Evolutionary conservation across 345 rosid genomes (phyloP), one percentile per base, ranked within the genome.

Genomic region (Heritiera fomes): DNA sequence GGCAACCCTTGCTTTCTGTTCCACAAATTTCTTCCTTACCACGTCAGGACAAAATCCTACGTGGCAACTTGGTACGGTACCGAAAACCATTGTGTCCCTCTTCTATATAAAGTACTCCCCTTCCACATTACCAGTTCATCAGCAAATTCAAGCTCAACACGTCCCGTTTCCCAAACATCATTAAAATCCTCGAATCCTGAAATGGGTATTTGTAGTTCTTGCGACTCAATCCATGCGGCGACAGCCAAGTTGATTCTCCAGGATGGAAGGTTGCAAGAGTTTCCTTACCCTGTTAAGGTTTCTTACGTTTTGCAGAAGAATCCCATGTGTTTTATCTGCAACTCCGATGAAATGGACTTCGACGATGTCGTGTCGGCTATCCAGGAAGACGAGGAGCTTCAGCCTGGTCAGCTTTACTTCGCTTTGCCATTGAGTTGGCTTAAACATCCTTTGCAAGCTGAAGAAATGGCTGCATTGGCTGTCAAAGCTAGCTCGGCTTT

Each of bases 401-500:
- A 88, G 38, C 94, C 91, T 0, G 98, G 99, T 15, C 97, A 91
- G 72, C 87, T 96, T 41, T 96, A 96, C 79, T 96, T 96, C 52
- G 95, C 94, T 47, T 79, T 96, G 71, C 98, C 98, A 6, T 75
- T 94, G 79, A 85, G 75, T 71, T 77, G 91, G 82, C 81, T 96
- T 64, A 85, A 83, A 66, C 91, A 82, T 67, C 95, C 93, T 5
- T 84, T 96, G 41, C 91, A 86, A 62, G 86, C 95, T 0, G 93
- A 92, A 75, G 94, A 96, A 74, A 94, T 96, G 99, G 99, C 99
- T 17, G 94, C 99, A 84, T 87, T 96, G 86, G 99, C 99, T 0
- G 98, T 96, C 18, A 94, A 91, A 85, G 99, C 99, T 10, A 96
- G 95, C 89, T 82, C 95, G 2, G 99, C 99, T 5, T 82, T 96